Base-by-base conservation (phyloP, 2,329 filamentous ascomycete species). In the Sporothrix variecibatus region DNA sequence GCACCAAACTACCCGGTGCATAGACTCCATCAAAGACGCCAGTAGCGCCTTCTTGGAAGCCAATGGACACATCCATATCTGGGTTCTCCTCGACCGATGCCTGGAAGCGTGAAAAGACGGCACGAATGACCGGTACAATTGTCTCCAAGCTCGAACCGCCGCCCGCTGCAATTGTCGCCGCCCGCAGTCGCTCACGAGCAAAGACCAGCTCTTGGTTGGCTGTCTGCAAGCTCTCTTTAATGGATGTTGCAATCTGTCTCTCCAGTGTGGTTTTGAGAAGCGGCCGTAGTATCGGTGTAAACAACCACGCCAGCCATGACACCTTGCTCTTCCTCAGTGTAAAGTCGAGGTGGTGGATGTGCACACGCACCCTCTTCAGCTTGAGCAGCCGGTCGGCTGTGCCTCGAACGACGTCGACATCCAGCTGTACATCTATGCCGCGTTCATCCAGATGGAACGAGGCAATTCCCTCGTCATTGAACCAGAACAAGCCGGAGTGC, bases 121-220 rank as follows among this genome's bases (percentile, higher is more conserved):
- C 67, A 28, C 49, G 46, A 26, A 69, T 26, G 8, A 69, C 67
- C 2, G 67, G 67, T 20, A 69, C 46, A 38, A 69, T 53, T 3
- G 43, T 51, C 28, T 38, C 67, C 8, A 69, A 28, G 6, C 28
- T 38, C 93, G 92, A 60, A 0, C 94, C 94, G 78, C 94, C 89
- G 31, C 26, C 68, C 0, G 46, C 38, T 0, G 93, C 91, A 73
- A 98, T 94, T 4, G 93, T 89, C 0, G 95, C 94, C 0, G 95
- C 95, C 4, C 95, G 89, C 11, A 98, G 87, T 20, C 95, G 87
- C 82, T 98, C 95, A 0, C 95, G 87, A 0, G 95, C 95, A 81
- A 92, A 98, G 0, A 98, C 83, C 8, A 98, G 84, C 81, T 98
- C 95, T 26, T 94, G 89, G 82, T 98, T 98, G 20, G 93, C 88